phyloP scores from a whole-genome alignment of 805 yeast genomes.

The Cephaloascus fragrans region DNA sequence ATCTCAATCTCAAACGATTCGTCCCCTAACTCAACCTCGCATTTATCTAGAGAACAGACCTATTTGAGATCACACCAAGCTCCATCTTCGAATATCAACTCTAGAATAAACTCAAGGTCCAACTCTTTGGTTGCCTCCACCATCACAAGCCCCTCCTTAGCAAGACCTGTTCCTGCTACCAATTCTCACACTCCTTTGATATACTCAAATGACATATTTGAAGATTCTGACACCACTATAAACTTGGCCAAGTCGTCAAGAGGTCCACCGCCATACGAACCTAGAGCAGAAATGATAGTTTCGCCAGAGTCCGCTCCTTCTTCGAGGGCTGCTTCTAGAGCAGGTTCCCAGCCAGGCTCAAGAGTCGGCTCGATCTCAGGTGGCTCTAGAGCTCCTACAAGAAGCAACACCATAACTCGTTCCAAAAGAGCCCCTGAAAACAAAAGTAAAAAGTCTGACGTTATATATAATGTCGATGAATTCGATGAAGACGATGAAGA shows the following conservation, averaged over 20 bases:
- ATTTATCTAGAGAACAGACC: no score
- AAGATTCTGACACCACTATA: neutral
- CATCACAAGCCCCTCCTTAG: neutral
- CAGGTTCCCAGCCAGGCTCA: neutral
- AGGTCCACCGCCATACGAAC: no score
- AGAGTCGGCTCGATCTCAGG: neutral
- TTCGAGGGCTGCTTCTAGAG: neutral
- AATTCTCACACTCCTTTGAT: neutral
- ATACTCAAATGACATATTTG: neutral
- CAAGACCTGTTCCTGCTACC: neutral
- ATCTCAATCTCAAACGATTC: neutral
- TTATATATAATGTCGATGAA: neutral
- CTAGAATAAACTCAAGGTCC: neutral
- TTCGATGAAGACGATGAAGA: neutral
- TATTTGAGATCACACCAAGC: neutral
- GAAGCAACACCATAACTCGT: no score
- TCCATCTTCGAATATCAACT: neutral
- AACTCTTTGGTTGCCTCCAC: neutral
- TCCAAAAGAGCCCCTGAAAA: neutral
- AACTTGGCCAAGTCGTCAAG: no score
- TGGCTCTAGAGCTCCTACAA: no score
- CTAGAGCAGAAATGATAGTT: no score
- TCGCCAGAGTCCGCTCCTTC: neutral
- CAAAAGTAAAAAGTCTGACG: neutral
- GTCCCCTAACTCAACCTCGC: neutral